Evolutionary conservation across 129 eudicot species (phyloP).

Genomic region (Flaveria linearis): DNA sequence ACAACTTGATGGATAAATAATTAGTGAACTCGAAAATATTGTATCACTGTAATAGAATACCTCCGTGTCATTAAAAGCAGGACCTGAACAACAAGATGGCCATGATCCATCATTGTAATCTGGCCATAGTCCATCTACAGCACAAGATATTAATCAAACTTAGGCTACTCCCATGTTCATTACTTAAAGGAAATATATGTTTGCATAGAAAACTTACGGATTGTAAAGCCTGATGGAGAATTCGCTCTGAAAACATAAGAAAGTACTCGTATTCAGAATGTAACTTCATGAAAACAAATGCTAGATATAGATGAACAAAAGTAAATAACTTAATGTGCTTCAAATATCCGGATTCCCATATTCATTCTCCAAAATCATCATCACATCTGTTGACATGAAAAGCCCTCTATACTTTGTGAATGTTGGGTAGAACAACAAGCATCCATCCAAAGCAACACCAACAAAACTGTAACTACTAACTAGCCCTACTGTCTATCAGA

Average conservation of each 20-base stretch:
- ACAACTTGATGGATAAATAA: background rate
- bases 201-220: conserved; percentile 60
- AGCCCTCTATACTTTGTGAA: background rate
- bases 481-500: background rate
- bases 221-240: conserved; percentile 66
- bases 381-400: background rate
- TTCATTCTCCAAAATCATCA: conserved; percentile 11
- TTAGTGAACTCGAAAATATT: background rate
- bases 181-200: background rate
- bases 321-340: background rate
- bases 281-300: conserved; percentile 6
- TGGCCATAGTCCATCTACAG: conserved; percentile 92
- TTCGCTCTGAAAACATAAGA: conserved; percentile 47
- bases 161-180: background rate
- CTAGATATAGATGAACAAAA: background rate
- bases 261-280: conserved; percentile 7
- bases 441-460: conserved; percentile 3
- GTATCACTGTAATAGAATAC: conserved; percentile 31
- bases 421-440: conserved; percentile 8
- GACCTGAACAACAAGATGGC: conserved; percentile 83
- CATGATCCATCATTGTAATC: conserved; percentile 97
- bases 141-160: conserved; percentile 14
- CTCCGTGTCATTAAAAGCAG: conserved; percentile 62
- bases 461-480: conserved; percentile 16
- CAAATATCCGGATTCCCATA: background rate